A percentile compares a stretch with the other conserved stretches of the same genome.
Conservation (phyloP, 306 rosid species). For the Begonia masoniana region DNA sequence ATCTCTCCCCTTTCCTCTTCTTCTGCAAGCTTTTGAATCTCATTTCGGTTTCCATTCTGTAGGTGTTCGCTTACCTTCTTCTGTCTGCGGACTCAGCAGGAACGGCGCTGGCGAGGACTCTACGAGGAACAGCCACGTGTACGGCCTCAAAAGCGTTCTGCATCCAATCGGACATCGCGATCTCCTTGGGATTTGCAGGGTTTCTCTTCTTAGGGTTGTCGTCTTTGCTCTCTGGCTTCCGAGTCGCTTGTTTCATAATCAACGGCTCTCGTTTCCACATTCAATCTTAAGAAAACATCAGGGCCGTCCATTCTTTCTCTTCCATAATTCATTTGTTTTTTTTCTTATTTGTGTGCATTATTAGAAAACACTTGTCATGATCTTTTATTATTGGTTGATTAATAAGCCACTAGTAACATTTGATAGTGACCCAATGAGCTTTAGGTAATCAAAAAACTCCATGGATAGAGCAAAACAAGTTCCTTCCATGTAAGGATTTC, state of each 20-base stretch:
- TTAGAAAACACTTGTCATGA: too few species aligned
- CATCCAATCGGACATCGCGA: slow-evolving; percentile 56
- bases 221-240: slow-evolving; percentile 67
- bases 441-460: too few species aligned
- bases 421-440: too few species aligned
- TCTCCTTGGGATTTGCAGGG: slow-evolving; percentile 64
- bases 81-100: slow-evolving; percentile 91
- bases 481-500: too few species aligned
- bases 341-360: too few species aligned
- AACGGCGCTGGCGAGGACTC: slow-evolving; percentile 46
- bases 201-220: slow-evolving; percentile 81
- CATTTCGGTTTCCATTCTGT: slow-evolving; percentile 14
- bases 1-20: background rate
- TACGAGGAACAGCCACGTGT: slow-evolving; percentile 55
- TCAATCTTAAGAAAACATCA: slow-evolving; percentile 4
- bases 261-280: slow-evolving; percentile 88
- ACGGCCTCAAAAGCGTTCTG: slow-evolving; percentile 50
- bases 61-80: slow-evolving; percentile 84
- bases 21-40: background rate
- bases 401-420: too few species aligned
- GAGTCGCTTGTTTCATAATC: slow-evolving; percentile 72
- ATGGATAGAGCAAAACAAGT: too few species aligned
- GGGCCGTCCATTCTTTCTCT: too few species aligned
- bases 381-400: too few species aligned
- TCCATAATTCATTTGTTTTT: too few species aligned